phyloP scores from a whole-genome alignment of 1,139 yeast species.

The Saccharomyces hybrid region DNA sequence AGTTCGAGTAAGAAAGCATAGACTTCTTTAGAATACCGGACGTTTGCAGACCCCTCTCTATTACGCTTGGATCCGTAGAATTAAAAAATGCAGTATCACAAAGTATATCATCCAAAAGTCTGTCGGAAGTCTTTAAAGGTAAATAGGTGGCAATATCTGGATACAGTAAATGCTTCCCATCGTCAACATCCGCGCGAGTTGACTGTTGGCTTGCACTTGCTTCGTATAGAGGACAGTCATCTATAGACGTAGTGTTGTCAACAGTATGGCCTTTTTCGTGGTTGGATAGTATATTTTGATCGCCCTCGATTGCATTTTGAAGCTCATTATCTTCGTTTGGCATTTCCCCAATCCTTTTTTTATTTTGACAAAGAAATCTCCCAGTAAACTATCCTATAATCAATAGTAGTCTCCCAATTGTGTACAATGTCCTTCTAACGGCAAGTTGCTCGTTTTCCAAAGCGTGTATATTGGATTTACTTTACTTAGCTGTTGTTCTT shows the following conservation, averaged over 20 bases:
- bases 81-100: conserved; percentile 21
- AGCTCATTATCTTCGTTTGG: not conserved
- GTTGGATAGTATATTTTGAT: not conserved
- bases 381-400: not conserved
- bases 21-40: conserved; percentile 27
- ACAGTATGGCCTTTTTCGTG: not conserved
- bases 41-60: conserved; percentile 9
- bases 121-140: conserved; percentile 54
- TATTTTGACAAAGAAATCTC: not conserved
- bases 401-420: not conserved
- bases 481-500: not conserved
- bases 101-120: conserved; percentile 57
- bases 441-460: not conserved
- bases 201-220: not conserved
- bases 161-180: conserved; percentile 25
- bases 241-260: not conserved
- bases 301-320: not conserved
- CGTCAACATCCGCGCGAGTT: conserved; percentile 11
- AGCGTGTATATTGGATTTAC: not conserved
- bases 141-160: conserved; percentile 26
- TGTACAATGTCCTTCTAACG: not conserved
- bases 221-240: not conserved
- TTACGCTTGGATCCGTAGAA: conserved; percentile 10
- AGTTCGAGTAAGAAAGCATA: conserved; percentile 28
- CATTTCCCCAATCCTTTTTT: not conserved